Conservation (phyloP, 345 rosid species). For the Lumnitzera littorea region DNA sequence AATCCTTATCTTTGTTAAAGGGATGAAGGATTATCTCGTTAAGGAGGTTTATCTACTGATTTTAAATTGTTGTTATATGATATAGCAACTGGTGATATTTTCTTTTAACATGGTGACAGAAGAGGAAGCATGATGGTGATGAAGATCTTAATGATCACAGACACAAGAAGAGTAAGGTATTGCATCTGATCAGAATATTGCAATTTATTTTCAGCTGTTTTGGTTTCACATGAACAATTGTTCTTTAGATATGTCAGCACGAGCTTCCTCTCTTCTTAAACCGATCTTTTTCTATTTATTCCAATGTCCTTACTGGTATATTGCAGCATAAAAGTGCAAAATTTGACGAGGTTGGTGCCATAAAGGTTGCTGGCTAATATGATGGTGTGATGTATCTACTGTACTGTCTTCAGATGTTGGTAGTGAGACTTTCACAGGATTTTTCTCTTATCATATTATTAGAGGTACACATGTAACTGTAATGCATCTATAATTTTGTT, state of each 20-base stretch:
- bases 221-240: no score
- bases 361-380: conserved; percentile 80
- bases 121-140: conserved; percentile 93
- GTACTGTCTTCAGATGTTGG: conserved; percentile 28
- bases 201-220: neutral
- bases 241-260: neutral
- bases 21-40: no score
- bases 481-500: no score
- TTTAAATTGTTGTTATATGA: no score
- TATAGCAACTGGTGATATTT: neutral
- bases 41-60: no score
- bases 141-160: conserved; percentile 83
- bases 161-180: conserved; percentile 95
- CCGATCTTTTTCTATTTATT: neutral
- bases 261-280: neutral
- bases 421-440: conserved; percentile 43
- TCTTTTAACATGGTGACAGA: conserved; percentile 41
- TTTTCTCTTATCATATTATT: conserved; percentile 26
- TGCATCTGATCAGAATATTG: neutral
- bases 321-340: conserved; percentile 85
- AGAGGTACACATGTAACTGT: conserved; percentile 39
- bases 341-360: conserved; percentile 81
- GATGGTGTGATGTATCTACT: conserved; percentile 18
- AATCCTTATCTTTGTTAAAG: no score
- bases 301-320: neutral